phyloP scores from a whole-genome alignment of 306 rosid genomes.

The Trichosanthes truncata region DNA sequence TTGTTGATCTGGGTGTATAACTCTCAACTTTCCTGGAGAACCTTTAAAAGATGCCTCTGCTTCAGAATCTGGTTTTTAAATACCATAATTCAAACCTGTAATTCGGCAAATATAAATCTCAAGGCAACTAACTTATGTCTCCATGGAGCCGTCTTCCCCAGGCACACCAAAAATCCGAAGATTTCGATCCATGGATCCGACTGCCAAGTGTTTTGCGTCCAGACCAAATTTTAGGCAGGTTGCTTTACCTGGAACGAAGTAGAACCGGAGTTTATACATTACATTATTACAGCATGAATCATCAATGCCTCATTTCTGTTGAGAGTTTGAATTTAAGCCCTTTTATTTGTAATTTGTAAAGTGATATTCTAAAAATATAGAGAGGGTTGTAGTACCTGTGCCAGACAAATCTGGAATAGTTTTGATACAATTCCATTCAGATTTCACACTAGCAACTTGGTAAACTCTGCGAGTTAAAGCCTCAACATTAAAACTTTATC shows the following conservation, averaged over 20 bases:
- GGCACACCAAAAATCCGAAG: slow-evolving; percentile 86
- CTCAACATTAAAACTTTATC: slow-evolving; percentile 13
- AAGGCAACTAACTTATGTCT: slow-evolving; percentile 22
- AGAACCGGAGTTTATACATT: neutral
- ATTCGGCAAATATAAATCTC: neutral
- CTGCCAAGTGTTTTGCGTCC: slow-evolving; percentile 81
- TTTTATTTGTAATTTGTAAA: neutral
- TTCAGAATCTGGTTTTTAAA: neutral
- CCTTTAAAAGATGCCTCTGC: neutral
- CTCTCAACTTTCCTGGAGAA: neutral
- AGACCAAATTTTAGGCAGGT: slow-evolving; percentile 71
- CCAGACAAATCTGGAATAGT: slow-evolving; percentile 94
- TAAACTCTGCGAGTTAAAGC: slow-evolving; percentile 58
- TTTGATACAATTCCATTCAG: slow-evolving; percentile 90
- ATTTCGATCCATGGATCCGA: slow-evolving; percentile 92
- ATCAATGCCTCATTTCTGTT: neutral
- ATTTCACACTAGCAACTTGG: slow-evolving; percentile 90
- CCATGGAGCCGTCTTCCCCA: slow-evolving; percentile 32
- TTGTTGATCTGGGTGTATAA: neutral
- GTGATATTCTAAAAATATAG: neutral
- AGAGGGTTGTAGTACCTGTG: slow-evolving; percentile 47
- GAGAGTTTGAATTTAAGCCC: too few species aligned
- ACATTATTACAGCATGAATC: neutral
- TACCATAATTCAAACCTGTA: neutral
- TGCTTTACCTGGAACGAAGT: slow-evolving; percentile 50